Evolutionary conservation across 805 yeast genomes (phyloP).

Genomic region (Limtongozyma cylindracea): DNA sequence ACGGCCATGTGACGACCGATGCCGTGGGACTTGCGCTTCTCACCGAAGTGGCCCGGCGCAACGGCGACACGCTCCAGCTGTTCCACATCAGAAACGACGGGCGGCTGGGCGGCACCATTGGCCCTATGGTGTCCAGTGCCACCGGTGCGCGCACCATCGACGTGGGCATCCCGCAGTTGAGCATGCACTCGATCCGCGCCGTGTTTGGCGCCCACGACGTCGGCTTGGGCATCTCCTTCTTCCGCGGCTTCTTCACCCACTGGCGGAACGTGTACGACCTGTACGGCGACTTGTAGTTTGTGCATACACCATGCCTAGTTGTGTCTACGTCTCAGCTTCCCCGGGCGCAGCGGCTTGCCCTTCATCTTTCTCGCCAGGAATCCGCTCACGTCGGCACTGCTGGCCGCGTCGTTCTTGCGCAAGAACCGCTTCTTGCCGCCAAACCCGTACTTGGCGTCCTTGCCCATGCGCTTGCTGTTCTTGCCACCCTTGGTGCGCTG

Average conservation of each 20-base stretch:
- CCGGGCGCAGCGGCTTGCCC: too few relatives aligned
- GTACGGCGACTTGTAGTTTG: slow-evolving; percentile 22
- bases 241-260: slow-evolving; percentile 31
- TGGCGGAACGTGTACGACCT: slow-evolving; percentile 38
- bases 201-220: slow-evolving; percentile 55
- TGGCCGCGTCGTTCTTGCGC: slow-evolving; percentile 48
- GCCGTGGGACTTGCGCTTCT: slow-evolving; percentile 7
- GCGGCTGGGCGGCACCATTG: slow-evolving; percentile 17
- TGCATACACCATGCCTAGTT: too few relatives aligned
- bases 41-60: slow-evolving; percentile 4
- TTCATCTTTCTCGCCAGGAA: too few relatives aligned
- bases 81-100: slow-evolving; percentile 15
- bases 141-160: slow-evolving; percentile 14
- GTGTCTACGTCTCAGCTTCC: too few relatives aligned
- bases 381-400: slow-evolving; percentile 51
- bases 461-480: slow-evolving; percentile 51
- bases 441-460: slow-evolving; percentile 46
- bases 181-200: slow-evolving; percentile 16
- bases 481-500: slow-evolving; percentile 28
- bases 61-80: slow-evolving; percentile 8
- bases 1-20: slow-evolving; percentile 13
- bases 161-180: slow-evolving; percentile 14
- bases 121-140: slow-evolving; percentile 11
- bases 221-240: slow-evolving; percentile 48
- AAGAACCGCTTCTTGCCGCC: slow-evolving; percentile 61